These are phyloP conservation scores for Dichotomopilus funicola DNA, from an alignment of 2,329 filamentous ascomycete genomes.

Conservation along the genomic window DNA sequence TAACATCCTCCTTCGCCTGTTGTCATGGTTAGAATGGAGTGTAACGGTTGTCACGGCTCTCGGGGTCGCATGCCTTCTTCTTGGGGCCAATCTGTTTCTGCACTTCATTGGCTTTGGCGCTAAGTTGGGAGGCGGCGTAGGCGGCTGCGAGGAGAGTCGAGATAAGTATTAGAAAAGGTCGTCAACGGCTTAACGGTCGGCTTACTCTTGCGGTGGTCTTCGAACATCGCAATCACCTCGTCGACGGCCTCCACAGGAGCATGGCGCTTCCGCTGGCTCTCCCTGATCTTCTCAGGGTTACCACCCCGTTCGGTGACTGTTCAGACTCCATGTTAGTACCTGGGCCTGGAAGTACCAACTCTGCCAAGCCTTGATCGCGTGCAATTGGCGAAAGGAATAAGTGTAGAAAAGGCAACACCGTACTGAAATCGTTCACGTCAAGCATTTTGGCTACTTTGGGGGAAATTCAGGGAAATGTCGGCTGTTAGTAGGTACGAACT, in stretches of 20 bases:
- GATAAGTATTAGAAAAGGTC: constrained; percentile 47
- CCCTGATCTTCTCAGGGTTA: constrained; percentile 83
- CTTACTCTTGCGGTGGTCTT: constrained; percentile 67
- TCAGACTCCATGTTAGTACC: constrained; percentile 8
- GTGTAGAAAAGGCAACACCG: not conserved
- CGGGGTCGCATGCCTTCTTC: constrained; percentile 61
- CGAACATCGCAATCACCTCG: constrained; percentile 79
- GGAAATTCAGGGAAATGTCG: not conserved
- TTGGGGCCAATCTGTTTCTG: constrained; percentile 87
- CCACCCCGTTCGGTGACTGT: constrained; percentile 73
- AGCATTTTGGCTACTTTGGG: constrained; percentile 47
- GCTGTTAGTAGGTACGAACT: not conserved
- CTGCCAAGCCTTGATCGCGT: constrained; percentile 6
- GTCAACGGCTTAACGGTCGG: not conserved
- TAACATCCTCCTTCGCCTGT: constrained; percentile 78
- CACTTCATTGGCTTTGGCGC: constrained; percentile 76
- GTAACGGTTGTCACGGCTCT: not conserved
- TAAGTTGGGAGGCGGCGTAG: constrained; percentile 57
- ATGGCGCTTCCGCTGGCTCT: constrained; percentile 78
- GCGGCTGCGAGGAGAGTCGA: constrained; percentile 11
- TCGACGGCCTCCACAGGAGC: constrained; percentile 81
- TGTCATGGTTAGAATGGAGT: constrained; percentile 4
- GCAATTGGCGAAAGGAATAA: not conserved
- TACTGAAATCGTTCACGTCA: constrained; percentile 67
- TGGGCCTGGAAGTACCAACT: not conserved